A percentile compares a stretch with the other conserved stretches of the same genome.
Conservation (phyloP, 2,329 filamentous ascomycete genomes). For the Arthrobotrys conoides region DNA sequence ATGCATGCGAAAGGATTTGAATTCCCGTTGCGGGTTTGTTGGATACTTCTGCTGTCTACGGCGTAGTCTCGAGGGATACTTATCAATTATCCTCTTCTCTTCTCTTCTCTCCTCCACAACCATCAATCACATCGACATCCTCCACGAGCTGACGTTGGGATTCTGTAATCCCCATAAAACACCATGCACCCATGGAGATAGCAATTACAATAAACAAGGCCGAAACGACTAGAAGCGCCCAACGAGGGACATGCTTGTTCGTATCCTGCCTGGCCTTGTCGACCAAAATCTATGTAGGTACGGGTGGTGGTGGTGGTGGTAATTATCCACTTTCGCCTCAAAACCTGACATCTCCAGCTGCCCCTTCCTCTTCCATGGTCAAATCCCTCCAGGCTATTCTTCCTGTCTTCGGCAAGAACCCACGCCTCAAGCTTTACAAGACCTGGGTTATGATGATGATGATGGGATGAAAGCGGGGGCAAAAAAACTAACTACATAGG, state of each 20-base stretch:
- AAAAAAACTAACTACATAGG: not conserved
- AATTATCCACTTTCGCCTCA: slow-evolving; percentile 26
- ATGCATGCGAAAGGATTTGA: slow-evolving; percentile 48
- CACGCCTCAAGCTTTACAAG: slow-evolving; percentile 38
- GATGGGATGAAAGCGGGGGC: slow-evolving; percentile 48
- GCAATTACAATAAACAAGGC: slow-evolving; percentile 39
- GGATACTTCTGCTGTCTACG: slow-evolving; percentile 25
- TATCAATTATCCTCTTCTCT: not conserved
- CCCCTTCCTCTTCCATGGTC: not conserved
- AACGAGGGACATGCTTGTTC: slow-evolving; percentile 48
- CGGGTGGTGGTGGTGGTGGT: not conserved
- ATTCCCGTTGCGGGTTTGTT: slow-evolving; percentile 28
- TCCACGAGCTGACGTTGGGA: slow-evolving; percentile 36
- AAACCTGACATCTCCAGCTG: slow-evolving; percentile 9
- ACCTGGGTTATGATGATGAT: not conserved
- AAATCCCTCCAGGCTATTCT: slow-evolving; percentile 33
- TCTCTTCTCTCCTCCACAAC: not conserved
- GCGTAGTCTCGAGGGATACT: not conserved
- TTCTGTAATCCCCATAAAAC: slow-evolving; percentile 27
- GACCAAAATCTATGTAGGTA: not conserved
- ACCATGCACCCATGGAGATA: not conserved
- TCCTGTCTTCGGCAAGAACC: slow-evolving; percentile 26
- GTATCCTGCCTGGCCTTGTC: not conserved
- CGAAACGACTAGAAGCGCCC: slow-evolving; percentile 20
- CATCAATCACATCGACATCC: too few species aligned